Conservation (phyloP, 805 yeast genomes). For the Cyberlindnera amylophila region DNA sequence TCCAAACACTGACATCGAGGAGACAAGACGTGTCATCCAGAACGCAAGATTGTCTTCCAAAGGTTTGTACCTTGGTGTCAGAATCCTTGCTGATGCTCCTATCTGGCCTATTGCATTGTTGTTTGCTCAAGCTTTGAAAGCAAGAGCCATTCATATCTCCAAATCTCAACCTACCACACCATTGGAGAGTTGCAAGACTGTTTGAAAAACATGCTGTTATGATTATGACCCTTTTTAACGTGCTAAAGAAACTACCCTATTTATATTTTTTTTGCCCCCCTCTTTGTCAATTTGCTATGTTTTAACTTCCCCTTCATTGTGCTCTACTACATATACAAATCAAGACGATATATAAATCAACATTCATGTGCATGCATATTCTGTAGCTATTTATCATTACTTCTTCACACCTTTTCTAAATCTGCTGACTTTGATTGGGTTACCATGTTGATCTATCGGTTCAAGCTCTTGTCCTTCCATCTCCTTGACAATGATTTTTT, state of each 20-base stretch:
- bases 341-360: no score
- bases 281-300: not conserved
- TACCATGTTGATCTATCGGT: constrained; percentile 63
- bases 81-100: constrained; percentile 80
- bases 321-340: not conserved
- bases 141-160: constrained; percentile 48
- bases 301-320: not conserved
- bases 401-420: constrained; percentile 45
- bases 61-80: constrained; percentile 64
- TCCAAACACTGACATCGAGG: constrained; percentile 40
- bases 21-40: constrained; percentile 43
- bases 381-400: constrained; percentile 1
- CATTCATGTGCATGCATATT: no score
- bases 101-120: constrained; percentile 81
- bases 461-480: constrained; percentile 56
- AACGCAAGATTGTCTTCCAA: constrained; percentile 51
- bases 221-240: not conserved
- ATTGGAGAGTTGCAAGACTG: not conserved
- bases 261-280: not conserved
- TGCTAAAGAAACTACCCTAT: no score
- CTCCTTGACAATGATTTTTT: constrained; percentile 26
- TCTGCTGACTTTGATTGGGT: constrained; percentile 57
- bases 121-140: constrained; percentile 75
- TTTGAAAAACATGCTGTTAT: not conserved
- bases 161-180: constrained; percentile 23